Evolutionary conservation across 2,329 filamentous ascomycete genomes (phyloP), one percentile per base, ranked within the genome.

Genomic region (Colletotrichum sp.): DNA sequence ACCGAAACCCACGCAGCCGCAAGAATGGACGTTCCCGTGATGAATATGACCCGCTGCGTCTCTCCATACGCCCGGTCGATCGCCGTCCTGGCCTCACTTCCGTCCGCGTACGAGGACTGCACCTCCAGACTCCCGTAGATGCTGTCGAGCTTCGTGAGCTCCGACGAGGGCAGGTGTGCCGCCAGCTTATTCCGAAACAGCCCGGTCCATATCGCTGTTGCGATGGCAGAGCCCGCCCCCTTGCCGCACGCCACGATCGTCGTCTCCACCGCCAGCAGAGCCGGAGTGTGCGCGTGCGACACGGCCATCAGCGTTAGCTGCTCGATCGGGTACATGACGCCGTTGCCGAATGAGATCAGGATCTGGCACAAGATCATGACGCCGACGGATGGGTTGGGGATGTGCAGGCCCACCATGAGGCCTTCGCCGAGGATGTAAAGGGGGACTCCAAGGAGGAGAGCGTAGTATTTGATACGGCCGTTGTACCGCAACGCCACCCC

Each of bases 1-100:
- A 82, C 79, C 77, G 80, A 81, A 27, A 81, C 70, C 28, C 82
- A 79, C 22, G 77, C 68, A 60, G 84, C 71, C 6, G 67, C 76
- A 68, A 82, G 80, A 71, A 84, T 77, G 3, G 80, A 81, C 27
- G 80, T 79, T 22, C 83, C 84, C 10, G 82, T 80, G 48, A 81
- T 80, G 43, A 85, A 80, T 82, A 85, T 85, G 43, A 82, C 78
- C 8, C 81, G 83, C 81, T 90, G 88, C 4, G 86, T 83, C 36
- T 87, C 85, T 1, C 84, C 87, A 30, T 69, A 69, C 16, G 66
- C 66, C 30, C 52, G 52, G 43, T 86, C 83, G 66, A 89, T 88
- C 5, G 83, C 89, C 22, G 81, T 75, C 9, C 89, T 81, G 22
- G 82, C 84, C 0, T 83, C 79, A 4, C 79, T 86, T 7, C 86